Conservation (phyloP, 2,329 filamentous ascomycete species). For the Dothideomycetes sp. region DNA sequence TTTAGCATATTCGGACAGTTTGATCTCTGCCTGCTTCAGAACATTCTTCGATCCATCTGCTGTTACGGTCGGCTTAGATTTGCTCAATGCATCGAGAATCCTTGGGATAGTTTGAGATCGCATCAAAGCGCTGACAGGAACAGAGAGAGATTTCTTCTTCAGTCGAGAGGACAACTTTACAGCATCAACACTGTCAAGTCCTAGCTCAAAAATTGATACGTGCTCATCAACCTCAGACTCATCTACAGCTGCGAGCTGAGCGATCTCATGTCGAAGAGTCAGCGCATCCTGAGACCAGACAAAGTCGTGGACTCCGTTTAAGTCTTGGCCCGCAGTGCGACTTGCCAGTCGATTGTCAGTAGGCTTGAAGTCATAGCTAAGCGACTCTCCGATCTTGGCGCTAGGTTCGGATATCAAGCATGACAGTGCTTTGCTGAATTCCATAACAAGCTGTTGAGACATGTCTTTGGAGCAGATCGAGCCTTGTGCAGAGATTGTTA, state of each 20-base stretch:
- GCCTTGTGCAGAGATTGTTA: conserved; percentile 51
- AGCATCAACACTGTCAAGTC: conserved; percentile 83
- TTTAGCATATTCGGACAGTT: conserved; percentile 8
- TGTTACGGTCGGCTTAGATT: conserved; percentile 7
- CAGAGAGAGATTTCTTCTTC: conserved; percentile 44
- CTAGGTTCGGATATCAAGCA: conserved; percentile 25
- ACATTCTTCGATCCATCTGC: background rate
- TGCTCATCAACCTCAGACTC: conserved; percentile 41
- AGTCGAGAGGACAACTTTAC: conserved; percentile 73
- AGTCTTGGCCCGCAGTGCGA: conserved; percentile 4
- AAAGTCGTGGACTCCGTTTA: conserved; percentile 30
- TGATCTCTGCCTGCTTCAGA: background rate
- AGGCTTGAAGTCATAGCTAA: conserved; percentile 7
- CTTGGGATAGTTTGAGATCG: conserved; percentile 54
- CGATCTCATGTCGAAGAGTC: conserved; percentile 50
- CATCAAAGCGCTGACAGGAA: conserved; percentile 71
- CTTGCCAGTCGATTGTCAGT: conserved; percentile 9
- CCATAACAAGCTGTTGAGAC: conserved; percentile 29
- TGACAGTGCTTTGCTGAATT: conserved; percentile 30
- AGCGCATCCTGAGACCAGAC: conserved; percentile 47
- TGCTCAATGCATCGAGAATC: conserved; percentile 34
- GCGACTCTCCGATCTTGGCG: conserved; percentile 11
- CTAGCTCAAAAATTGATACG: conserved; percentile 67
- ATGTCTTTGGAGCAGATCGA: conserved; percentile 25
- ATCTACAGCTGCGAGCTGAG: conserved; percentile 46